phyloP scores from a whole-genome alignment of 495 filamentous ascomycete species.

The Aspergillus indologenus region DNA sequence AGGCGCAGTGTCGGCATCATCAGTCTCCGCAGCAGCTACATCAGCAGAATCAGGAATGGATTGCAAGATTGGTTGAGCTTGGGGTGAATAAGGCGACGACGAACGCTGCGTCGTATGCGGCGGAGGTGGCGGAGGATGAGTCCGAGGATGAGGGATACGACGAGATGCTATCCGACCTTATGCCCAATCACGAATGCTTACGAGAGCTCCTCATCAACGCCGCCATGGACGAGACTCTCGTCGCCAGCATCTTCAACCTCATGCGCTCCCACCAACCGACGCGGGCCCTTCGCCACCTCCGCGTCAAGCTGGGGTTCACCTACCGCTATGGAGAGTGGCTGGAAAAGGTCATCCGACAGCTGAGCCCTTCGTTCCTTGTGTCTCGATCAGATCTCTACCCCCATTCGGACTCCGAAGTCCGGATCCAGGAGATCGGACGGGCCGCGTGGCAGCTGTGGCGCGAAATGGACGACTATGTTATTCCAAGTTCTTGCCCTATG shows the following conservation, averaged over 20 bases:
- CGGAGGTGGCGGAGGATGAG: no score
- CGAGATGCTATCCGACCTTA: not conserved
- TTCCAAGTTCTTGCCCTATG: no score
- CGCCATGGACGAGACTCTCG: conserved; percentile 5
- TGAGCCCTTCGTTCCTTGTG: not conserved
- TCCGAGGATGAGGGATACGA: no score
- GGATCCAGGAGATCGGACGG: not conserved
- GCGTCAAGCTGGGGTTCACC: not conserved
- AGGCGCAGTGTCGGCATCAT: no score
- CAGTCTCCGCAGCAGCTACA: no score
- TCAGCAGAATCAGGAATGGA: no score
- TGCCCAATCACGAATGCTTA: not conserved
- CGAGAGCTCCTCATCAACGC: conserved; percentile 3
- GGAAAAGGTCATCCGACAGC: not conserved
- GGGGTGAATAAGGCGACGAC: no score
- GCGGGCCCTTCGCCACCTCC: not conserved
- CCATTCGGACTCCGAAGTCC: not conserved
- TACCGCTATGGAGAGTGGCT: not conserved
- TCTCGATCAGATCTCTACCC: not conserved
- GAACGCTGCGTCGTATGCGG: no score
- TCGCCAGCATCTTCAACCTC: conserved; percentile 27
- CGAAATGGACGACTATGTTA: not conserved
- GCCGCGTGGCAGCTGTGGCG: not conserved
- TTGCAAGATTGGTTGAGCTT: no score
- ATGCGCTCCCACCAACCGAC: not conserved